These are phyloP conservation scores for Xylaria curta DNA, from an alignment of 495 filamentous ascomycete species.

Conservation along the genomic window DNA sequence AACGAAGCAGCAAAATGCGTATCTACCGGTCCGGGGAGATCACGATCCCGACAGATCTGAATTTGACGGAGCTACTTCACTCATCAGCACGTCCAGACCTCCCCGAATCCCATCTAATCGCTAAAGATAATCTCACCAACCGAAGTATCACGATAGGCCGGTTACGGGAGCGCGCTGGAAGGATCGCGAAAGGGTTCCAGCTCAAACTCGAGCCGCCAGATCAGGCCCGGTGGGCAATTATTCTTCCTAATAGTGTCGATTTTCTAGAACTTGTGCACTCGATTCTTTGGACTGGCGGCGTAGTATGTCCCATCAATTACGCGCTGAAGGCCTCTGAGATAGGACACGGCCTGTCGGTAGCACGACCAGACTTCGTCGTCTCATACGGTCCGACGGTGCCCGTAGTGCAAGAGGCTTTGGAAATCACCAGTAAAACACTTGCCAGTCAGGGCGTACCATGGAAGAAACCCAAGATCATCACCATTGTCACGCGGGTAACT, in stretches of 20 bases:
- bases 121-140: slow-evolving; percentile 47
- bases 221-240: slow-evolving; percentile 42
- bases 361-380: slow-evolving; percentile 41
- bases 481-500: slow-evolving; percentile 28
- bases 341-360: slow-evolving; percentile 33
- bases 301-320: slow-evolving; percentile 36
- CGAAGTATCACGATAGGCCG: slow-evolving; percentile 44
- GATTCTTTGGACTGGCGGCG: slow-evolving; percentile 38
- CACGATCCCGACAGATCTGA: slow-evolving; percentile 41
- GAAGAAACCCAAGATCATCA: slow-evolving; percentile 31
- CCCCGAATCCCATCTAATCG: slow-evolving; percentile 44
- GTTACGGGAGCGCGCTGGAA: slow-evolving; percentile 43
- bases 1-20: slow-evolving; percentile 34
- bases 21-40: slow-evolving; percentile 41
- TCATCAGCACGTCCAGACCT: slow-evolving; percentile 37
- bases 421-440: slow-evolving; percentile 28
- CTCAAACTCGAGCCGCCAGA: slow-evolving; percentile 37
- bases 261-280: slow-evolving; percentile 44
- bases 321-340: slow-evolving; percentile 37
- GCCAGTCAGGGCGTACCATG: slow-evolving; percentile 29
- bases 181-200: slow-evolving; percentile 42
- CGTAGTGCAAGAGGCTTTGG: slow-evolving; percentile 29
- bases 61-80: slow-evolving; percentile 46
- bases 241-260: slow-evolving; percentile 47
- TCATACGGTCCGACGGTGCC: slow-evolving; percentile 36